phyloP scores from a whole-genome alignment of 2,329 filamentous ascomycete species.

The Harringtonia lauricola region DNA sequence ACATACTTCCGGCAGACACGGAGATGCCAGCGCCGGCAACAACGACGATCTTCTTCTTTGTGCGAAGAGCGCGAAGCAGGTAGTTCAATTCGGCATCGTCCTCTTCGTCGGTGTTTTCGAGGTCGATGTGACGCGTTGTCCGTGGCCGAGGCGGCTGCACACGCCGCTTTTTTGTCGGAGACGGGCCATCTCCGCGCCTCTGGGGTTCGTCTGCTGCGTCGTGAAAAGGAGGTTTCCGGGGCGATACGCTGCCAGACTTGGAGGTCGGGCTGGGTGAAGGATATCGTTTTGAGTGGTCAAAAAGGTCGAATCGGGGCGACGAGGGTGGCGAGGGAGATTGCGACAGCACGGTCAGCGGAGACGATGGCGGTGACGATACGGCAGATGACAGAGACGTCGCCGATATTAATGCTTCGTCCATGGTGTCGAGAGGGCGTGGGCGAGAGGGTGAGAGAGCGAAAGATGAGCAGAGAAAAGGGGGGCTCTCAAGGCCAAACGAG shows the following conservation, averaged over 20 bases:
- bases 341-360: conserved; percentile 42
- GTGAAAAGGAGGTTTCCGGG: conserved; percentile 31
- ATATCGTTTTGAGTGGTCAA: conserved; percentile 33
- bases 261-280: conserved; percentile 39
- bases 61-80: conserved; percentile 64
- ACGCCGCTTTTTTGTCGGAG: conserved; percentile 67
- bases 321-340: conserved; percentile 41
- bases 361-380: conserved; percentile 27
- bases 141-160: conserved; percentile 42
- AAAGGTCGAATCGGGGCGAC: conserved; percentile 22
- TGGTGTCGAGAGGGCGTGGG: not conserved
- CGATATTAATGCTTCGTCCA: conserved; percentile 7
- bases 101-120: conserved; percentile 43
- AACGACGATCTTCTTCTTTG: conserved; percentile 93
- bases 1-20: conserved; percentile 82
- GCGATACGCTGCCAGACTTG: conserved; percentile 39
- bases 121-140: conserved; percentile 72
- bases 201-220: conserved; percentile 18
- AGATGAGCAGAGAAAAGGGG: not conserved
- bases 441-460: not conserved
- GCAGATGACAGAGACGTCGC: conserved; percentile 4
- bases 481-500: no score
- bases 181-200: conserved; percentile 44
- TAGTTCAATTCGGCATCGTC: conserved; percentile 53
- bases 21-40: conserved; percentile 96